phyloP scores from a whole-genome alignment of 805 yeast genomes.

The Brettanomyces custersianus region DNA sequence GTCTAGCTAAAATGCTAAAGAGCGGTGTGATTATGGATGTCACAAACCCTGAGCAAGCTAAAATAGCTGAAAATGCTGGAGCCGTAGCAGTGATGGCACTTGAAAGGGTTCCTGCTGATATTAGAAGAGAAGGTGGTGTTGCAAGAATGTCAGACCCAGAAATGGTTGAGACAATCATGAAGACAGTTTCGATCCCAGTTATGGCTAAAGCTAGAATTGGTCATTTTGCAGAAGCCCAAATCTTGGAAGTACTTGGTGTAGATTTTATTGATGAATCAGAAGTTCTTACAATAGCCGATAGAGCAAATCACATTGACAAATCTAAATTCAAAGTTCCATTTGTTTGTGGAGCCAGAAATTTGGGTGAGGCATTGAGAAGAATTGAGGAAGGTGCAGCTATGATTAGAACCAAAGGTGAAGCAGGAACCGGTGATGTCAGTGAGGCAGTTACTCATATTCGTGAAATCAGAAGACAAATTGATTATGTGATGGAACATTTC shows the following conservation, averaged over 20 bases:
- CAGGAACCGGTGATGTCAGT: constrained; percentile 81
- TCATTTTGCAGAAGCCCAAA: constrained; percentile 74
- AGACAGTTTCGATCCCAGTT: constrained; percentile 60
- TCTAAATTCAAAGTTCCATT: constrained; percentile 58
- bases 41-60: constrained; percentile 72
- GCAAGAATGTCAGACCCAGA: constrained; percentile 83
- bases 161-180: constrained; percentile 69
- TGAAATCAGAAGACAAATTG: constrained; percentile 48
- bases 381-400: constrained; percentile 79
- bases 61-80: constrained; percentile 73
- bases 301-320: constrained; percentile 54
- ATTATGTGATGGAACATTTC: constrained; percentile 26
- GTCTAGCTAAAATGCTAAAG: constrained; percentile 79
- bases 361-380: constrained; percentile 77
- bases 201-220: constrained; percentile 87
- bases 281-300: constrained; percentile 78
- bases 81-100: constrained; percentile 89
- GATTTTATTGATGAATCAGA: constrained; percentile 83
- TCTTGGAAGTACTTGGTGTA: constrained; percentile 59
- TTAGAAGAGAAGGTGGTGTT: constrained; percentile 73
- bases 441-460: constrained; percentile 75
- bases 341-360: constrained; percentile 76
- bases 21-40: constrained; percentile 74
- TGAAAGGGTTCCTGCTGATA: constrained; percentile 79
- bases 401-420: constrained; percentile 84